Base-by-base conservation (phyloP, 2,329 filamentous ascomycete genomes). In the Fusarium oxysporum region DNA sequence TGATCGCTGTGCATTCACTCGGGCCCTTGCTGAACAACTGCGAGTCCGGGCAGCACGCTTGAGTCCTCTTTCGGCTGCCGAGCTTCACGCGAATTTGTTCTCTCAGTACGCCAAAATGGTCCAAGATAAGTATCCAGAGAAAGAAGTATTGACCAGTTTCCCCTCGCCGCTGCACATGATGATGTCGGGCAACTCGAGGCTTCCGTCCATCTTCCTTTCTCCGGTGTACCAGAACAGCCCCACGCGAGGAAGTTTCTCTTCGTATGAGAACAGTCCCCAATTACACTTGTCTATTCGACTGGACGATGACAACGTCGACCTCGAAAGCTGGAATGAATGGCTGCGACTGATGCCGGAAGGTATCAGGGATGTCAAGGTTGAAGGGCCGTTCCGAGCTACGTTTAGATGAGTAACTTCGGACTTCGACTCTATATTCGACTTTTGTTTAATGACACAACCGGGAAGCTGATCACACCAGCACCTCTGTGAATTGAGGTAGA, bases 311-410 rank as follows among this genome's bases (percentile, higher is more conserved):
- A 83, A 83, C 35, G 79, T 88, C 66, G 85, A 88, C 67, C 77
- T 86, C 59, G 87, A 90, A 56, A 85, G 80, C 61, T 89, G 88
- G 88, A 82, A 85, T 60, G 88, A 90, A 75, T 90, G 88, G 87
- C 78, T 90, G 70, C 85, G 88, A 28, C 81, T 87, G 75, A 87
- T 90, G 84, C 88, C 88, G 5, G 87, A 89, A 63, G 85, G 87
- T 12, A 84, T 90, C 71, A 85, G 82, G 72, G 87, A 89, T 65
- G 82, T 89, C 62, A 87, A 86, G 78, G 84, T 89, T 47, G 87
- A 90, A 30, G 86, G 86, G 6, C 86, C 86, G 25, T 87, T 83
- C 59, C 78, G 81, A 62, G 69, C 76, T 56, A 67, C 74, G 7
- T 78, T 75, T 64, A 77, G 76, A 62, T 78, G 60, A 74, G 64